Evolutionary conservation across 1,284 basidiomycete species (phyloP).

Genomic region (Puccinia horiana): DNA sequence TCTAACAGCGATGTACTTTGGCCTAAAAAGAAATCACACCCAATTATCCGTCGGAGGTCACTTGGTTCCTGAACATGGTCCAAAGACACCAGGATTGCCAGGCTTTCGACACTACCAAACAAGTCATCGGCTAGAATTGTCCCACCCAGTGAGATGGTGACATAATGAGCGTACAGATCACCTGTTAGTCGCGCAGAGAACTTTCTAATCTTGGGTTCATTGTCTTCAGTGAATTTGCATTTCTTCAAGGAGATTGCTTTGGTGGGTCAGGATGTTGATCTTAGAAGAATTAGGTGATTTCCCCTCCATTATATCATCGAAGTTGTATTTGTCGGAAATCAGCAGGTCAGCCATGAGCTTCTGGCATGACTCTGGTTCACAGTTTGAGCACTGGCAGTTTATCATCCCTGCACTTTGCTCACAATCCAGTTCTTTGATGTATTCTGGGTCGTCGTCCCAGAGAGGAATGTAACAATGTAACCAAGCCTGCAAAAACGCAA

Average conservation of each 20-base stretch:
- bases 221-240: not conserved
- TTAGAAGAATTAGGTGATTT: not conserved
- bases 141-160: not conserved
- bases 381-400: constrained; percentile 6
- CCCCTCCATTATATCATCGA: not conserved
- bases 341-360: not conserved
- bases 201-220: not conserved
- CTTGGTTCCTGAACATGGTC: not conserved
- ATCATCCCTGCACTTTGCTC: not conserved
- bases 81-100: not conserved
- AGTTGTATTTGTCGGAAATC: not conserved
- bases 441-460: not conserved
- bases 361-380: not conserved
- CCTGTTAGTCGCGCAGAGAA: not conserved
- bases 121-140: not conserved
- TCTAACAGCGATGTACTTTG: too few relatives aligned
- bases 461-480: not conserved
- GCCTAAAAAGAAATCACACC: too few relatives aligned
- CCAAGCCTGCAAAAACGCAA: not conserved
- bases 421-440: not conserved
- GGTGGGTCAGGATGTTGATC: not conserved
- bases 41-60: too few relatives aligned
- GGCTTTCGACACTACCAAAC: not conserved
- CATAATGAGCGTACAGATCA: not conserved
- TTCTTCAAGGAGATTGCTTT: not conserved